Conservation (phyloP, 2,329 filamentous ascomycete species). For the Daldinia eschscholtzii region DNA sequence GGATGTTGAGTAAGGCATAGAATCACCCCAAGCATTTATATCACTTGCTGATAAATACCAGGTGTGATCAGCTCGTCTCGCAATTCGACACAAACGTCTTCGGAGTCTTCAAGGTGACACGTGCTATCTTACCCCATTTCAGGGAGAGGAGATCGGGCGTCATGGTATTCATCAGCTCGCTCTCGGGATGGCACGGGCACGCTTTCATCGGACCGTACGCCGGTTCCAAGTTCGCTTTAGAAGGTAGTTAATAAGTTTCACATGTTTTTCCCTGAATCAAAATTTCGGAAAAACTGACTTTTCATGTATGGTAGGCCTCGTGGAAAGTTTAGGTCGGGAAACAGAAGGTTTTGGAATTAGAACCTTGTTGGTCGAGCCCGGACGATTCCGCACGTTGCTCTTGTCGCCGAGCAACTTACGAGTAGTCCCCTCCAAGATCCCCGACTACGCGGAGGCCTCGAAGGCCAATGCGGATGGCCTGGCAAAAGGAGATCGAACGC, state of each 20-base stretch:
- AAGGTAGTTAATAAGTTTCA: constrained; percentile 28
- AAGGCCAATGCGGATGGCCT: constrained; percentile 15
- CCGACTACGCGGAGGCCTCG: constrained; percentile 30
- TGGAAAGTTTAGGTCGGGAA: constrained; percentile 35
- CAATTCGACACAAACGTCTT: constrained; percentile 35
- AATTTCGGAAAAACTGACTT: background rate
- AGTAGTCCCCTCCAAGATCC: constrained; percentile 11
- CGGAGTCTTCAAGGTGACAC: constrained; percentile 35
- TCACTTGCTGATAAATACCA: background rate
- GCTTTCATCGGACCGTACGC: constrained; percentile 33
- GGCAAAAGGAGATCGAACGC: constrained; percentile 30
- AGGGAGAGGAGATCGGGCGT: constrained; percentile 33
- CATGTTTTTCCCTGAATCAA: background rate
- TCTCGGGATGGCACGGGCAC: constrained; percentile 36
- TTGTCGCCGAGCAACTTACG: constrained; percentile 31
- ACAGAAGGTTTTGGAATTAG: constrained; percentile 36
- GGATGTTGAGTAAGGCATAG: background rate
- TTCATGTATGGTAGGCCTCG: constrained; percentile 23
- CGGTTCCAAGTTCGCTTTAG: constrained; percentile 41
- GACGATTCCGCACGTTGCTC: constrained; percentile 38
- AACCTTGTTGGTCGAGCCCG: constrained; percentile 40
- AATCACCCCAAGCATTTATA: background rate
- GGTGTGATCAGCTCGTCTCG: background rate
- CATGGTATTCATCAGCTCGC: constrained; percentile 40
- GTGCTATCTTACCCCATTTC: constrained; percentile 36